A percentile compares a stretch with the other conserved stretches of the same genome.
phyloP scores from a whole-genome alignment of 805 yeast species.

The Candida nanaspora region DNA sequence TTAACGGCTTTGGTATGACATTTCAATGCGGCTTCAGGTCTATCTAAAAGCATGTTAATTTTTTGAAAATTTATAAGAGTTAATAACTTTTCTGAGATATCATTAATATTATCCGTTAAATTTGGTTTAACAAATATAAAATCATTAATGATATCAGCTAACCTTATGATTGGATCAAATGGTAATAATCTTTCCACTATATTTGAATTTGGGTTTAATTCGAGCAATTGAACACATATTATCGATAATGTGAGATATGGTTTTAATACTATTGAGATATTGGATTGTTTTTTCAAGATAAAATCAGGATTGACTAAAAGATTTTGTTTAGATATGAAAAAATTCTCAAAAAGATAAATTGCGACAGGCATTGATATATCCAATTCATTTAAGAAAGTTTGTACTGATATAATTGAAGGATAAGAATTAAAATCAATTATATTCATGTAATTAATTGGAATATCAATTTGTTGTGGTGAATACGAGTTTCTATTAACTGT shows the following conservation, averaged over 20 bases:
- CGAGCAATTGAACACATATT: neutral
- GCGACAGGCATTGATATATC: neutral
- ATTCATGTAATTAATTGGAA: no score
- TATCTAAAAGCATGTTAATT: neutral
- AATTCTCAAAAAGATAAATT: neutral
- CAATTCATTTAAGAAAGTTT: neutral
- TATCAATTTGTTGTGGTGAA: no score
- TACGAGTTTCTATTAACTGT: no score
- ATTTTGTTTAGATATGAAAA: neutral
- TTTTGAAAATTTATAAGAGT: neutral
- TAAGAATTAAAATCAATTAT: neutral
- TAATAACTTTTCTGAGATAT: neutral
- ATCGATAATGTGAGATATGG: neutral
- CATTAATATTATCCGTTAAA: neutral
- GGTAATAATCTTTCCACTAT: neutral
- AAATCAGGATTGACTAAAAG: neutral
- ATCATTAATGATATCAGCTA: neutral
- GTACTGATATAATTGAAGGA: neutral
- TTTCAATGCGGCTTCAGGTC: neutral
- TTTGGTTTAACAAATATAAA: neutral
- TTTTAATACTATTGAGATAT: neutral
- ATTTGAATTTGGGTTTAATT: neutral
- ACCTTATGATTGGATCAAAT: neutral
- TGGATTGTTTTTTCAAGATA: neutral
- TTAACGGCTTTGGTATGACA: neutral